A percentile compares a stretch with the other conserved stretches of the same genome.
phyloP scores from a whole-genome alignment of 2,329 filamentous ascomycete species.

The Colletotrichum sp. region DNA sequence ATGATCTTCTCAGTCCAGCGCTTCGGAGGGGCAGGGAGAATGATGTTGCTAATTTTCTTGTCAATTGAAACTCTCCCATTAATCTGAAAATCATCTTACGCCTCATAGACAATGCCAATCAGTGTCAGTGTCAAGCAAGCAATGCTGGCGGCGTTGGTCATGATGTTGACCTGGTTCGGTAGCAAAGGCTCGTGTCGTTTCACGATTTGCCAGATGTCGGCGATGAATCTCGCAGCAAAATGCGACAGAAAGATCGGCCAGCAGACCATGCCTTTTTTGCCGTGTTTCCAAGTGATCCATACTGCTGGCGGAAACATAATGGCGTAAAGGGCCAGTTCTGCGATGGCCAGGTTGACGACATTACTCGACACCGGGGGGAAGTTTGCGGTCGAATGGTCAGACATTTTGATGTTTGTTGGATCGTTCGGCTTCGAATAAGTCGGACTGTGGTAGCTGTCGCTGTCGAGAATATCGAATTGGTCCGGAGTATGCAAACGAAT shows the following conservation, averaged over 20 bases:
- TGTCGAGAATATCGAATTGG: not conserved
- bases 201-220: conserved; percentile 28
- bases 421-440: not conserved
- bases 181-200: conserved; percentile 24
- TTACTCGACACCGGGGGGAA: conserved; percentile 7
- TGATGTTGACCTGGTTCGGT: conserved; percentile 26
- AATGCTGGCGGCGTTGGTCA: conserved; percentile 31
- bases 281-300: conserved; percentile 31
- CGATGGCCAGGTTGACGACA: conserved; percentile 21
- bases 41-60: conserved; percentile 19
- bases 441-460: not conserved
- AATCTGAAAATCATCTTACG: conserved; percentile 17
- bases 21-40: conserved; percentile 21
- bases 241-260: conserved; percentile 32
- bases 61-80: not conserved
- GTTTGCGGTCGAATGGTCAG: not conserved
- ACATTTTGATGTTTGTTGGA: not conserved
- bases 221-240: conserved; percentile 26
- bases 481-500: not conserved
- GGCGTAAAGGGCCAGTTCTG: conserved; percentile 26
- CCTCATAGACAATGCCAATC: conserved; percentile 32
- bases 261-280: conserved; percentile 32
- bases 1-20: conserved; percentile 26
- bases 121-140: conserved; percentile 29
- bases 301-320: conserved; percentile 22